Base-by-base conservation (phyloP, 139 green algal species). In the Coelastrella sp. region DNA sequence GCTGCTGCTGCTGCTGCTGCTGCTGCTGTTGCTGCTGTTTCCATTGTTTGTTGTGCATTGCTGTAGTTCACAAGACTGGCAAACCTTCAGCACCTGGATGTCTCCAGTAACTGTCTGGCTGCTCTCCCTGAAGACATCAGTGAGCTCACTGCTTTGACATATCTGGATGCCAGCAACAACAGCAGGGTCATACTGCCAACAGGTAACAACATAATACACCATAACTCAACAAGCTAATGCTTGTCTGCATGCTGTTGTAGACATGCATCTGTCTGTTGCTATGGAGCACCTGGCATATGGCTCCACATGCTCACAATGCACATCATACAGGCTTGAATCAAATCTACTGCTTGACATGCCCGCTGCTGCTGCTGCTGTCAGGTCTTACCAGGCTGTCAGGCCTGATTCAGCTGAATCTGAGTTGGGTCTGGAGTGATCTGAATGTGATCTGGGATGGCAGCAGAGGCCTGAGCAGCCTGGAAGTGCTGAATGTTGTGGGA, bases 161-260 rank as follows among this genome's bases (percentile, higher is more conserved):
- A 66, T 32, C 57, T 87, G 53, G 81, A 87, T 57, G 69, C 43
- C 17, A 62, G 30, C 53, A 86, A 86, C 80, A 87, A 87, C 69
- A 69, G 38, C 25, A 45, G 69, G 11, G 69, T 81, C 30, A 53
- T 48, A 34, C 64, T 78, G 64, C 79, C 79, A 45, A 17, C 25
- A 23, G 60, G 63, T 64, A 27, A 27, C 13, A 57, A 23, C 2
- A 57, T 0, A 15, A 4, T 11, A 57, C 48, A 57, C 2, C n/a
- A n/a, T n/a, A n/a, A n/a, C n/a, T n/a, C n/a, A n/a, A n/a, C n/a
- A n/a, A n/a, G n/a, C n/a, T n/a, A n/a, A n/a, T n/a, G n/a, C n/a
- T n/a, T n/a, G n/a, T n/a, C n/a, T n/a, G n/a, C n/a, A n/a, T n/a
- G 45, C 45, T 57, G 45, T 57, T 23, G 11, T 57, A 23, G 11